These are phyloP conservation scores for Corniculantispora saksenae DNA, from an alignment of 2,329 filamentous ascomycete genomes.

Conservation along the genomic window DNA sequence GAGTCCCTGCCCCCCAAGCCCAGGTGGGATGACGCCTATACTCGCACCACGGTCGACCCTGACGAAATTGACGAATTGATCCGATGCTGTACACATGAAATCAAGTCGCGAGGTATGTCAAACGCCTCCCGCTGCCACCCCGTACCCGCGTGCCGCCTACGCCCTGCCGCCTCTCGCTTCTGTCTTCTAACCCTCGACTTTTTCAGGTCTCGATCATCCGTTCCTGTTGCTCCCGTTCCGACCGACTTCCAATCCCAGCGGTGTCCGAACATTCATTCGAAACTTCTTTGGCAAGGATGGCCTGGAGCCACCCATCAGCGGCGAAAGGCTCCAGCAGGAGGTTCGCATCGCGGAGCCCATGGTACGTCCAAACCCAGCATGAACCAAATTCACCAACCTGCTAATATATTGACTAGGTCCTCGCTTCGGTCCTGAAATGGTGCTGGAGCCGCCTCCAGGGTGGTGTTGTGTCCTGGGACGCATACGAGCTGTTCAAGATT, in stretches of 20 bases:
- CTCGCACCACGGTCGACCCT: constrained; percentile 76
- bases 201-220: constrained; percentile 79
- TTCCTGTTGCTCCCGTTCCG: constrained; percentile 94
- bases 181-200: not conserved
- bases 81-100: constrained; percentile 80
- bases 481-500: constrained; percentile 92
- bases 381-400: constrained; percentile 21
- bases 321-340: constrained; percentile 77
- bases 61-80: constrained; percentile 91
- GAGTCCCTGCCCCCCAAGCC: constrained; percentile 65
- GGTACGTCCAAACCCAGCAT: constrained; percentile 51
- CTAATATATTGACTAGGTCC: constrained; percentile 59
- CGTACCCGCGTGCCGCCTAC: constrained; percentile 20
- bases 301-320: constrained; percentile 61
- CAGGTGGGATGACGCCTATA: constrained; percentile 86
- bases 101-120: constrained; percentile 84
- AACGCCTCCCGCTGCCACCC: not conserved
- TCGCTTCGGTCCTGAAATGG: constrained; percentile 96
- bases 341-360: constrained; percentile 90
- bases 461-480: constrained; percentile 94
- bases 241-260: constrained; percentile 87
- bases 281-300: constrained; percentile 84
- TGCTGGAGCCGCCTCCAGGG: constrained; percentile 92
- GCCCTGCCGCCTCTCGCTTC: not conserved
- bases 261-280: constrained; percentile 86